Conservation (phyloP, 2,329 filamentous ascomycete genomes). For the Beauveria varroae region DNA sequence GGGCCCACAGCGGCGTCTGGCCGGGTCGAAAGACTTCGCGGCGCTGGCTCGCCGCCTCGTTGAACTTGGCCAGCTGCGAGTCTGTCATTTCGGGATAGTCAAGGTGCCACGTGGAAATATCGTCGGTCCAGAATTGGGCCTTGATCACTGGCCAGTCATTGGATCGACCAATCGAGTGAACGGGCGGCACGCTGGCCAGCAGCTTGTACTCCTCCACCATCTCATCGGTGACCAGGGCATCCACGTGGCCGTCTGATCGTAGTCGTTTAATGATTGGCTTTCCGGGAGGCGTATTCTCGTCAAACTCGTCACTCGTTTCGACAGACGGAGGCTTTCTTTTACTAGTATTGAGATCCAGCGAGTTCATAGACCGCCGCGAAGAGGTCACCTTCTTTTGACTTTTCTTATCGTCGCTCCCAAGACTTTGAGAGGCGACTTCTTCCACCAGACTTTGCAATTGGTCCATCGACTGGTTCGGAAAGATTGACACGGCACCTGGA, state of each 20-base stretch:
- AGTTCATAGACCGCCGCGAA: constrained; percentile 20
- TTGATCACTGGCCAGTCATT: constrained; percentile 52
- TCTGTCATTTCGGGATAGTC: constrained; percentile 58
- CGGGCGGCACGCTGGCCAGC: constrained; percentile 41
- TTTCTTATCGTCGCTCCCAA: constrained; percentile 38
- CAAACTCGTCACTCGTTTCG: constrained; percentile 46
- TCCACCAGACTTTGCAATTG: constrained; percentile 45
- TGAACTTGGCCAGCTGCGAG: constrained; percentile 49
- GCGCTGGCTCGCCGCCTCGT: constrained; percentile 40
- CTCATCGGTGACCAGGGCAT: constrained; percentile 23
- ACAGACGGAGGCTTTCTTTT: constrained; percentile 45
- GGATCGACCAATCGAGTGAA: constrained; percentile 45
- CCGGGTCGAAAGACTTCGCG: constrained; percentile 48
- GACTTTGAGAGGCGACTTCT: constrained; percentile 47
- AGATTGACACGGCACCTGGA: constrained; percentile 26
- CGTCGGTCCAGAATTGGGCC: constrained; percentile 49
- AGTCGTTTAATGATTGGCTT: constrained; percentile 49
- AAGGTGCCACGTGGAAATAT: constrained; percentile 51
- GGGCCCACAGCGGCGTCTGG: constrained; percentile 43
- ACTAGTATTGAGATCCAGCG: constrained; percentile 38
- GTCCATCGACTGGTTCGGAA: constrained; percentile 37
- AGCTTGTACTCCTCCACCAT: constrained; percentile 37
- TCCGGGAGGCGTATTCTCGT: constrained; percentile 25
- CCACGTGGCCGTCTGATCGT: constrained; percentile 40
- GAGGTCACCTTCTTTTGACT: constrained; percentile 11